Evolutionary conservation across 1,139 yeast species (phyloP).

Genomic region (Hansenula sp.): DNA sequence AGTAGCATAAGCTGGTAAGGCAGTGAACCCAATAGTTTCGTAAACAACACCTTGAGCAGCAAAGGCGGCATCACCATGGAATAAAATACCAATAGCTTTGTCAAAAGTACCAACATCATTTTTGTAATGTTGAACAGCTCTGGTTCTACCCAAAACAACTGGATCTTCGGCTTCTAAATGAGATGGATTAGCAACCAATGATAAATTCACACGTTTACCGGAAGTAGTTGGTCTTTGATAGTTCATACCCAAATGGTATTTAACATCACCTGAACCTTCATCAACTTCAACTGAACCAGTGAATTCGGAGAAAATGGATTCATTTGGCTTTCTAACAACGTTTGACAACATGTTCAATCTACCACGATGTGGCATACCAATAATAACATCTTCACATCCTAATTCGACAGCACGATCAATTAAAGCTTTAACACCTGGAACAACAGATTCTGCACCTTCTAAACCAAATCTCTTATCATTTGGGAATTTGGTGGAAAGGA

Average conservation of each 20-base stretch:
- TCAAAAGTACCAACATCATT: conserved; percentile 75
- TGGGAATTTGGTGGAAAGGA: conserved; percentile 93
- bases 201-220: conserved; percentile 92
- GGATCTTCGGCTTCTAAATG: conserved; percentile 99
- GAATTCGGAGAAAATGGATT: conserved; percentile 94
- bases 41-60: conserved; percentile 99
- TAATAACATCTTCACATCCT: conserved; percentile 93
- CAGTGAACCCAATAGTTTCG: conserved; percentile 94
- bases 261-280: conserved; percentile 98
- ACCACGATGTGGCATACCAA: conserved; percentile 99
- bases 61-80: conserved; percentile 99
- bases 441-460: conserved; percentile 96
- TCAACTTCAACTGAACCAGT: conserved; percentile 82
- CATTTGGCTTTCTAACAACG: conserved; percentile 98
- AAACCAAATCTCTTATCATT: conserved; percentile 98
- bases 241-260: conserved; percentile 99
- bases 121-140: conserved; percentile 93
- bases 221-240: conserved; percentile 98
- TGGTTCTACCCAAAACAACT: conserved; percentile 94
- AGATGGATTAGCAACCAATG: conserved; percentile 97
- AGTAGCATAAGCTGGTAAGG: conserved; percentile 90
- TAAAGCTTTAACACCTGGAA: conserved; percentile 95
- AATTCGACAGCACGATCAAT: conserved; percentile 90
- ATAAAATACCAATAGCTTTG: conserved; percentile 86
- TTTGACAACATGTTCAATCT: conserved; percentile 95